Base-by-base conservation (phyloP, 306 rosid species). In the Astragalus membranaceus region DNA sequence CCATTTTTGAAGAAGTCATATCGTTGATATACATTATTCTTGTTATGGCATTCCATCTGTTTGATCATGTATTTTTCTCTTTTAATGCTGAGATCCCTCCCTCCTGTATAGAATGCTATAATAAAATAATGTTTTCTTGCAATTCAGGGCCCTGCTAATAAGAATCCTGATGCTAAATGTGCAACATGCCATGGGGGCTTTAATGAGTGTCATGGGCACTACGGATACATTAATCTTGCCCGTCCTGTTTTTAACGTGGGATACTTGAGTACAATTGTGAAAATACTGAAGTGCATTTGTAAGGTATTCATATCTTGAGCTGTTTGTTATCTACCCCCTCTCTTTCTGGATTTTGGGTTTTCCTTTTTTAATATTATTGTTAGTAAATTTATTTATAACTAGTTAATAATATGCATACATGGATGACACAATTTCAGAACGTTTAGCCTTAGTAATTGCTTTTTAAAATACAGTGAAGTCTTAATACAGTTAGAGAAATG, bases 241-340 rank as follows among this genome's bases (percentile, higher is more conserved):
- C 87, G 81, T 44, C 98, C 98, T 26, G 96, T 94, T 64, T 87
- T 61, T 75, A 87, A 94, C 50, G 87, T 85, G 58, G 98, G 96
- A 67, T 94, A 76, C 72, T 74, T 86, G 17, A 53, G 64, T 78
- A 59, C 75, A 16, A 80, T 87, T 47, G 68, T 90, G 68, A 89
- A 87, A 67, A 80, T 84, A 75, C 78, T 94, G 63, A 94, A 94
- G 89, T 94, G 96, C 82, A 87, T 90, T 67, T 94, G 98, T 69
- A 90, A 94, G 98, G 98, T 94, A 83, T 62, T 39, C 5, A 39
- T 59, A 33, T 70, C 7, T 52, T 64, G 42, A 10, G 16, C 1
- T 14, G 12, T 67, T 55, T 56, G 10, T 52, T 60, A 17, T 66
- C 50, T 50, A 23, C 64, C 8, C 17, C 39, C 51, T 47, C 42